Conservation (phyloP, 2,329 filamentous ascomycete species). For the Stenocarpella maydis region DNA sequence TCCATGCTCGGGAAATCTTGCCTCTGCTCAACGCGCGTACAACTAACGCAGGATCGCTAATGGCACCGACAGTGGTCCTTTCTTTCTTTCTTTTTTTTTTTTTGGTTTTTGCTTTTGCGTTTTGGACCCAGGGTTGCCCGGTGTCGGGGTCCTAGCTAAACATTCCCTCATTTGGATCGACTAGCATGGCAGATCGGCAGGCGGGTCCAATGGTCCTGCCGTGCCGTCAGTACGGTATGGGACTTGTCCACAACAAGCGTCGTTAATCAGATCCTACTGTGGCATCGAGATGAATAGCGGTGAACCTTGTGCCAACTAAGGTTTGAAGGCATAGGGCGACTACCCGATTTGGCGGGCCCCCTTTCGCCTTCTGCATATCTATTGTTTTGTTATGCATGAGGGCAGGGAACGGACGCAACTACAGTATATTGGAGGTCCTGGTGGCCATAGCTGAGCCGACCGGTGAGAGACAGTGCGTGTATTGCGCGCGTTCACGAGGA, state of each 20-base stretch:
- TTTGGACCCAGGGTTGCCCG: not conserved
- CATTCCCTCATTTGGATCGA: conserved; percentile 20
- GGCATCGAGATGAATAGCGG: conserved; percentile 23
- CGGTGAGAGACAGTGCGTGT: conserved; percentile 3
- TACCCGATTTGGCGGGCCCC: conserved; percentile 26
- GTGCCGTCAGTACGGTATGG: conserved; percentile 3
- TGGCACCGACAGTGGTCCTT: not conserved
- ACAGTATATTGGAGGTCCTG: not conserved
- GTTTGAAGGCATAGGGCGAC: conserved; percentile 12
- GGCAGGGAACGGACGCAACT: not conserved
- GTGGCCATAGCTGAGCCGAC: conserved; percentile 6
- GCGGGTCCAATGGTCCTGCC: conserved; percentile 21
- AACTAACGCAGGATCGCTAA: not conserved
- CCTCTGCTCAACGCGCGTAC: conserved; percentile 1
- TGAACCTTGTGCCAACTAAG: conserved; percentile 27
- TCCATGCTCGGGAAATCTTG: conserved; percentile 20
- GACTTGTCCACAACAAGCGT: conserved; percentile 5
- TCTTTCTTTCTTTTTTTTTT: not conserved
- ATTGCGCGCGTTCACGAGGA: not conserved
- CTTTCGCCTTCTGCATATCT: conserved; percentile 6
- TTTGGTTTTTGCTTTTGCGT: not conserved
- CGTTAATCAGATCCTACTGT: conserved; percentile 18
- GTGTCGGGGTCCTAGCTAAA: conserved; percentile 2
- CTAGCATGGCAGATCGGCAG: conserved; percentile 21
- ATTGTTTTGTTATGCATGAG: conserved; percentile 10